phyloP scores from a whole-genome alignment of 2,329 filamentous ascomycete species.

The Arachnomyces sp. region DNA sequence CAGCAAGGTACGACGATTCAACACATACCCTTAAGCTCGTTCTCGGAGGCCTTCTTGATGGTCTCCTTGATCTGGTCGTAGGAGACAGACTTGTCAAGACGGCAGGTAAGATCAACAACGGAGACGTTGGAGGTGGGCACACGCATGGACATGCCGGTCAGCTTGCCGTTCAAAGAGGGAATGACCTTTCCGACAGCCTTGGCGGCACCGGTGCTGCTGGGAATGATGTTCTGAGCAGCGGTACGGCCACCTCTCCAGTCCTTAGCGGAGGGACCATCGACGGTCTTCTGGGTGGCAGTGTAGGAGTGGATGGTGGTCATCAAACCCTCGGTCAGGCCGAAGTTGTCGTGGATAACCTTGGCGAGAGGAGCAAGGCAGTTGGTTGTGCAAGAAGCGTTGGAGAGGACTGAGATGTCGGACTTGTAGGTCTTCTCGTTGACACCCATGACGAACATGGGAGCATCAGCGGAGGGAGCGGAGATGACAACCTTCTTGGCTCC shows the following conservation, averaged over 20 bases:
- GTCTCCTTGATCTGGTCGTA: slow-evolving; percentile 82
- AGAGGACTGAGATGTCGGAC: slow-evolving; percentile 84
- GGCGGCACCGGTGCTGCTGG: slow-evolving; percentile 96
- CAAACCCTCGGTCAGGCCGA: slow-evolving; percentile 92
- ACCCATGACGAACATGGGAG: slow-evolving; percentile 99
- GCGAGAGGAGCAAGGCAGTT: slow-evolving; percentile 99
- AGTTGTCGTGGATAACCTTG: slow-evolving; percentile 99
- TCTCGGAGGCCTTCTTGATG: slow-evolving; percentile 80
- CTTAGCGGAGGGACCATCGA: slow-evolving; percentile 95
- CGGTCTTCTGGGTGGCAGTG: slow-evolving; percentile 99
- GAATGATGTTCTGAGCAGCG: slow-evolving; percentile 99
- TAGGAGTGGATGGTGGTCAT: slow-evolving; percentile 99
- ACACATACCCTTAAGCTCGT: slow-evolving; percentile 71
- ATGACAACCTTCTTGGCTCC: slow-evolving; percentile 96
- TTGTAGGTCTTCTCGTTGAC: slow-evolving; percentile 96
- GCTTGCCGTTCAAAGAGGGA: slow-evolving; percentile 95
- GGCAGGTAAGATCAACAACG: slow-evolving; percentile 93
- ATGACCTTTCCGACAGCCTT: slow-evolving; percentile 99
- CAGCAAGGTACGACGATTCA: neutral
- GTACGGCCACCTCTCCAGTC: slow-evolving; percentile 99
- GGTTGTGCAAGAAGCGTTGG: slow-evolving; percentile 99
- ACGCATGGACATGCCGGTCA: slow-evolving; percentile 99
- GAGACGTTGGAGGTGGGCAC: slow-evolving; percentile 98
- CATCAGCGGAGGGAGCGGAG: slow-evolving; percentile 57
- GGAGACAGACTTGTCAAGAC: slow-evolving; percentile 73